These are phyloP conservation scores for Acorus gramineus DNA, from an alignment of 106 monocot species.

Conservation along the genomic window DNA sequence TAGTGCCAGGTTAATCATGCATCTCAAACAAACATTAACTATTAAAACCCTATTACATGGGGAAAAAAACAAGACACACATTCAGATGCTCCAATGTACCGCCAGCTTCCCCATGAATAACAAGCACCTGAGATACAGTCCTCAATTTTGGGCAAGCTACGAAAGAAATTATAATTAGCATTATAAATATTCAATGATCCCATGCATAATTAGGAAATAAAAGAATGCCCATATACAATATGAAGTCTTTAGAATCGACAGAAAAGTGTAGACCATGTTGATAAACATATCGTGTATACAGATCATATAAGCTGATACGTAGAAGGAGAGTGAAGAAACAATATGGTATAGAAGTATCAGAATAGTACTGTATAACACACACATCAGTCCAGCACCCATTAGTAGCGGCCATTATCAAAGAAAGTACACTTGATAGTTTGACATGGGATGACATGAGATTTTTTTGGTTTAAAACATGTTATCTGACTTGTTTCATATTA, in stretches of 20 bases:
- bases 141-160: conserved; percentile 68
- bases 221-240: no score
- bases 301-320: no score
- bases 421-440: neutral
- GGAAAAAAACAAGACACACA: conserved; percentile 22
- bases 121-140: conserved; percentile 70
- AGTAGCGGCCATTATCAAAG: neutral
- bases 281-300: no score
- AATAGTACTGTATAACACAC: neutral
- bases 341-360: neutral
- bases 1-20: neutral
- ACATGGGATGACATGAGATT: no score
- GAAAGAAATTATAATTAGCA: conserved; percentile 4
- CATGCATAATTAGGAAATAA: no score
- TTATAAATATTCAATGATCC: neutral
- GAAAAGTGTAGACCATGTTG: no score
- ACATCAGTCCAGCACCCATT: neutral
- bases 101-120: conserved; percentile 82
- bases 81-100: conserved; percentile 43
- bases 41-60: no score
- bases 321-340: no score
- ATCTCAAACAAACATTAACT: neutral
- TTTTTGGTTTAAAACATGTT: no score
- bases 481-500: no score
- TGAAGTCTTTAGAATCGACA: no score